A percentile compares a stretch with the other conserved stretches of the same genome.
Evolutionary conservation across 768 basidiomycete species (phyloP).

Genomic region (Suillus subaureus): DNA sequence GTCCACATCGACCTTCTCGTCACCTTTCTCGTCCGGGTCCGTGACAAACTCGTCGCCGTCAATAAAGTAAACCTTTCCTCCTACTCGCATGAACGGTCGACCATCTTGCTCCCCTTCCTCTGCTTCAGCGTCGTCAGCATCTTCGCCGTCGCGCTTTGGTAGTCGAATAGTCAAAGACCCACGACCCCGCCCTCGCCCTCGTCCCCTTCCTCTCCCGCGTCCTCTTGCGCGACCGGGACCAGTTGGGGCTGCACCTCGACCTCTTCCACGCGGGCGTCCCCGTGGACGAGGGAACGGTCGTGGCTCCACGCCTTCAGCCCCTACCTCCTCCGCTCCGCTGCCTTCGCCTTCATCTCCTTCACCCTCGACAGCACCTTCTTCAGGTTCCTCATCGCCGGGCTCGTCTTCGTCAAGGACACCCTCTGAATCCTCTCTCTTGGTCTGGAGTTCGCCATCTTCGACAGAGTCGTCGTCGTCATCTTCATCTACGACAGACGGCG

Average conservation of each 20-base stretch:
- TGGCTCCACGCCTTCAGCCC: slow-evolving; percentile 37
- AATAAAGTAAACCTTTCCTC: slow-evolving; percentile 73
- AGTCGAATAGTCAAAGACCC: slow-evolving; percentile 30
- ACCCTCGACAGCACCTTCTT: slow-evolving; percentile 26
- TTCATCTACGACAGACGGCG: slow-evolving; percentile 22
- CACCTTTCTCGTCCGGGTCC: slow-evolving; percentile 81
- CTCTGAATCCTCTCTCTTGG: slow-evolving; percentile 34
- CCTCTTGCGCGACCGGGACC: slow-evolving; percentile 38
- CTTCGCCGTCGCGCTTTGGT: slow-evolving; percentile 35
- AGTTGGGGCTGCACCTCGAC: slow-evolving; percentile 31
- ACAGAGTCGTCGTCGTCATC: slow-evolving; percentile 18
- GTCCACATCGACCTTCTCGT: slow-evolving; percentile 86
- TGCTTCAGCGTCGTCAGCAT: slow-evolving; percentile 42
- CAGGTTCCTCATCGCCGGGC: slow-evolving; percentile 25
- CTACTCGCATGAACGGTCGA: slow-evolving; percentile 73
- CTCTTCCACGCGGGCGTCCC: slow-evolving; percentile 41
- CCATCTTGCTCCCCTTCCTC: slow-evolving; percentile 46
- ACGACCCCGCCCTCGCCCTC: slow-evolving; percentile 41
- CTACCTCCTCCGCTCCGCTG: slow-evolving; percentile 32
- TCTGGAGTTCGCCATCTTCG: slow-evolving; percentile 27
- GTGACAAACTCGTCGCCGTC: slow-evolving; percentile 90
- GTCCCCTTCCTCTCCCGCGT: slow-evolving; percentile 43
- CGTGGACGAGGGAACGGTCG: slow-evolving; percentile 36
- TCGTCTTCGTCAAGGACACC: slow-evolving; percentile 36
- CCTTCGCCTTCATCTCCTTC: slow-evolving; percentile 36